Evolutionary conservation across 192 early-diverging fungal species (phyloP), one percentile per base, ranked within the genome.

Genomic region (Lobulomyces angularis): DNA sequence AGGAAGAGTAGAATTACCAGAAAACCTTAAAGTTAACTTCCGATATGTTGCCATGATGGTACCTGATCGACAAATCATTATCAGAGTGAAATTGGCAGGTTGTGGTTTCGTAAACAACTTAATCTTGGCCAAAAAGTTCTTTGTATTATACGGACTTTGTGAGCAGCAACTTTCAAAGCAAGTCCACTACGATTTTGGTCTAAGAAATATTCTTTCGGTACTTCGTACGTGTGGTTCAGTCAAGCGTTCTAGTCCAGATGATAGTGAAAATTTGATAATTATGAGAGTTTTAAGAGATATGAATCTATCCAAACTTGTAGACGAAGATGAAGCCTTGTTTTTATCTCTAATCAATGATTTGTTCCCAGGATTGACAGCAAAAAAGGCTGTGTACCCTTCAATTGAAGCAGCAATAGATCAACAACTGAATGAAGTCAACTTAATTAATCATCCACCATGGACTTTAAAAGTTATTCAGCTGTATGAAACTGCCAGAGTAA

Each of bases 1-100:
- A 28, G 74, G 74, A 27, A 62, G 74, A 58, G 74, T 77, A 29
- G 74, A 77, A 45, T 50, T 77, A 21, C 74, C 74, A 14, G 74
- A 77, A 58, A 77, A 77, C 50, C 46, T 77, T 26, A 77, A 77
- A 37, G 71, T 76, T 2, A 67, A 77, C 46, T 77, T 77, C 62
- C 55, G 74, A 37, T 77, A 77, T 45, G 74, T 77, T 1, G 74
- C 74, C 9, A 77, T 77, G 74, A 77, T 77, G 74, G 72, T 77
- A 19, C 74, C 74, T 8, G 74, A 77, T 49, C 46, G 74, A 19
- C 74, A 77, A 34, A 77, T 77, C 53, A 77, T 77, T 45, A 77
- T 77, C 32, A 53, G 74, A 27, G 74, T 77, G 23, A 77, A 77
- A 41, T 65, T 77, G 21, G 74, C 74, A 25, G 74, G 74, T 16